Conservation (phyloP, 192 early-diverging fungal genomes). For the Podila clonocystis region DNA sequence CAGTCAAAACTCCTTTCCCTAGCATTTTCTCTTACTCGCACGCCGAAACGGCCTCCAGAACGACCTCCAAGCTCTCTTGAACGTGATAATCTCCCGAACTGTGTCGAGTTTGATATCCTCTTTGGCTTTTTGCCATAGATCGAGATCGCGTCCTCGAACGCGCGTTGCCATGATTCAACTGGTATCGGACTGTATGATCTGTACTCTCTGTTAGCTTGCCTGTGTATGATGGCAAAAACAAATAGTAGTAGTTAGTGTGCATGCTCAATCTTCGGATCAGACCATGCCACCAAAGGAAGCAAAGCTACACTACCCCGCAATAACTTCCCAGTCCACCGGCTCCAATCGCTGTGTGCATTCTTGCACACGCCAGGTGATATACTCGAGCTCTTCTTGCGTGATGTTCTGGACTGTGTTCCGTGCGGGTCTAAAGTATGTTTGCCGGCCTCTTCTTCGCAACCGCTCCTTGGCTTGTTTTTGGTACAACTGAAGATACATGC, state of each 20-base stretch:
- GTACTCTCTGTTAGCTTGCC: no score
- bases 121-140: not conserved
- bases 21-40: not conserved
- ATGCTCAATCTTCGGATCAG: no score
- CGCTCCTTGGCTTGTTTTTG: no score
- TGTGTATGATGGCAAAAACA: not conserved
- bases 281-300: no score
- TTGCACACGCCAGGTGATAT: conserved; percentile 3
- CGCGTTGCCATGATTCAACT: not conserved
- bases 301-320: conserved; percentile 10
- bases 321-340: conserved; percentile 17
- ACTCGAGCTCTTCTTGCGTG: conserved; percentile 8
- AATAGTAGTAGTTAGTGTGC: not conserved
- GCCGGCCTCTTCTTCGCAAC: no score
- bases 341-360: not conserved
- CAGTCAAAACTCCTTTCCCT: not conserved
- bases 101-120: not conserved
- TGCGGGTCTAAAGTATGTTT: no score
- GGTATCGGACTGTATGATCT: not conserved
- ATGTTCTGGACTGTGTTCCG: not conserved
- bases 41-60: not conserved
- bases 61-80: not conserved
- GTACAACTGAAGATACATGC: no score
- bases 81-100: not conserved
- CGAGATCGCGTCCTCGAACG: not conserved